Evolutionary conservation across 1,284 basidiomycete genomes (phyloP), one percentile per base, ranked within the genome.

Genomic region (Albatrellus sp.): DNA sequence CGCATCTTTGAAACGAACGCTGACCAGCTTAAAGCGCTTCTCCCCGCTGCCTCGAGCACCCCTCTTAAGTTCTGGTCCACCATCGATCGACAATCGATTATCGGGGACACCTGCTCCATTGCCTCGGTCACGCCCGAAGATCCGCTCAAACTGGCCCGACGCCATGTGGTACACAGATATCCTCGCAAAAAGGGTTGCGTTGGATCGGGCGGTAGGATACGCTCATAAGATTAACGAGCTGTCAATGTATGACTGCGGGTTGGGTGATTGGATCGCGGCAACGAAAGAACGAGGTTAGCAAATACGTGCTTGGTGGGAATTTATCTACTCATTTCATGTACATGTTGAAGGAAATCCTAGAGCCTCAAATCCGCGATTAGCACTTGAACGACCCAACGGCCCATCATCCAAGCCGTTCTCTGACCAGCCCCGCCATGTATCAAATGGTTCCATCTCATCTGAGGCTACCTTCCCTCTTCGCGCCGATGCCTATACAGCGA

Each of bases 171-270:
- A 73, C 53, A 68, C 71, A 16, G 85, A 92, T 55, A 70, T 94
- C 10, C 62, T 73, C 45, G 52, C 55, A 10, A 69, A 74, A 60
- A 75, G 72, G 54, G 80, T 69, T 28, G 55, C 84, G 0, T 58
- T 78, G 3, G 91, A 94, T 56, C 70, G 90, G 34, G 86, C 85
- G 40, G 60, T 68, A 28, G 75, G 77, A 38, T 96, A 94, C 57
- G 84, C 86, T 7, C 64, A 68, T 49, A 90, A 90, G 62, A 86
- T 93, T 52, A 89, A 90, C 55, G 88, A 91, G 54, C 62, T 94
- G 16, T 73, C 77, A 40, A 65, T 70, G 48, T 78, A 78, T 52
- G 87, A 92, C 56, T 84, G 81, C 54, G 90, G 91, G 14, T 60
- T 94, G 48, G 65, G 67, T 12, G 80, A 84, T 19, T 93, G 90